Evolutionary conservation across 352 stramenopile species (phyloP).

Genomic region (Pythium rhizo-oryzae): DNA sequence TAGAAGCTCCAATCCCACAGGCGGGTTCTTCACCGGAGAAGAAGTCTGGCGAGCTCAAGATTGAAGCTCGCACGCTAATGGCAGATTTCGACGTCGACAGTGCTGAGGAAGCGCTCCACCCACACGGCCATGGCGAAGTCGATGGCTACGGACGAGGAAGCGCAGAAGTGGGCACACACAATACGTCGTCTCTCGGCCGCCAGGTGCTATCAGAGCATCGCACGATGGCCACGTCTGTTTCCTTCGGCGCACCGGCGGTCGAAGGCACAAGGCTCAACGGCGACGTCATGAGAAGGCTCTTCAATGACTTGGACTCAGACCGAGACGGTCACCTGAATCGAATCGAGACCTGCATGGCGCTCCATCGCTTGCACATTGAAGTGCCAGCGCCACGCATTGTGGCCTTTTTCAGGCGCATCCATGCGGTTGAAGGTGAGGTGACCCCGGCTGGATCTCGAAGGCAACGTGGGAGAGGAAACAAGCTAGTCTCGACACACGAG

Average conservation of each 20-base stretch:
- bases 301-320: constrained; percentile 72
- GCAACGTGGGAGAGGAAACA: background rate
- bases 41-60: background rate
- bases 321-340: constrained; percentile 72
- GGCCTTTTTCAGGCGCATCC: constrained; percentile 67
- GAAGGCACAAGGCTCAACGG: constrained; percentile 35
- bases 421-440: constrained; percentile 13
- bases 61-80: background rate
- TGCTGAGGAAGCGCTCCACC: background rate
- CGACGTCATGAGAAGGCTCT: constrained; percentile 74
- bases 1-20: background rate
- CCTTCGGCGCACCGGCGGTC: constrained; percentile 48
- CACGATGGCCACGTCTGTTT: constrained; percentile 58
- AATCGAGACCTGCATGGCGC: constrained; percentile 69
- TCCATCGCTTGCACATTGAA: constrained; percentile 70
- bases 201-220: constrained; percentile 75
- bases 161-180: background rate
- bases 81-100: background rate
- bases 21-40: background rate
- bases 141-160: background rate
- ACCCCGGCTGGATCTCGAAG: background rate
- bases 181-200: constrained; percentile 53
- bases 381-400: constrained; percentile 61
- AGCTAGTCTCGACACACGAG: constrained; percentile 8
- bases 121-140: background rate